A percentile compares a stretch with the other conserved stretches of the same genome.
Evolutionary conservation across 345 rosid genomes (phyloP).

Genomic region (Orychophragmus violaceus): DNA sequence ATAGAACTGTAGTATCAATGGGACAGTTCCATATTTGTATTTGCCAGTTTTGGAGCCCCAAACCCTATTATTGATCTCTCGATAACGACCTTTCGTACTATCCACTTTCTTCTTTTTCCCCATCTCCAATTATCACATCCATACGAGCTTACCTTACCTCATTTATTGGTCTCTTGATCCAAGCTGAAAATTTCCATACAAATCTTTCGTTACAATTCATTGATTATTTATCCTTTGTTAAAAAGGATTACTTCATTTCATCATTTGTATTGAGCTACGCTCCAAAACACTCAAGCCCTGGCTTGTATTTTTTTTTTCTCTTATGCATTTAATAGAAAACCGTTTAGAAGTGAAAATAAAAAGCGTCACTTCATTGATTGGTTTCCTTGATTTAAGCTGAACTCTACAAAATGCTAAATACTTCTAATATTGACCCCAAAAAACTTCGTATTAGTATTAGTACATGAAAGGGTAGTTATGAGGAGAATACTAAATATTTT

Average conservation of each 20-base stretch:
- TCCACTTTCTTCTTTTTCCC: constrained; percentile 11
- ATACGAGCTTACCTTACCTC: background rate
- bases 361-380: background rate
- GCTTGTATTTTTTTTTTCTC: background rate
- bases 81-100: constrained; percentile 32
- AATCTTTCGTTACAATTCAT: background rate
- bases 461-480: background rate
- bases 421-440: background rate
- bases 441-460: too few relatives aligned
- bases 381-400: background rate
- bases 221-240: background rate
- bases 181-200: background rate
- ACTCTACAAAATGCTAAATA: background rate
- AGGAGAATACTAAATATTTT: background rate
- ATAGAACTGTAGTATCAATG: constrained; percentile 30
- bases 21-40: constrained; percentile 28
- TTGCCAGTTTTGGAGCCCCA: constrained; percentile 34
- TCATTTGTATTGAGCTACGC: background rate
- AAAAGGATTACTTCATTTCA: background rate
- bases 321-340: background rate
- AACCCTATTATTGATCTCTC: constrained; percentile 31
- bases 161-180: constrained; percentile 5
- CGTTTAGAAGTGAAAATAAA: too few relatives aligned
- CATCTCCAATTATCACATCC: background rate
- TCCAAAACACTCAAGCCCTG: background rate